phyloP scores from a whole-genome alignment of 2,329 filamentous ascomycete genomes.

The Pezicula rhizophila region DNA sequence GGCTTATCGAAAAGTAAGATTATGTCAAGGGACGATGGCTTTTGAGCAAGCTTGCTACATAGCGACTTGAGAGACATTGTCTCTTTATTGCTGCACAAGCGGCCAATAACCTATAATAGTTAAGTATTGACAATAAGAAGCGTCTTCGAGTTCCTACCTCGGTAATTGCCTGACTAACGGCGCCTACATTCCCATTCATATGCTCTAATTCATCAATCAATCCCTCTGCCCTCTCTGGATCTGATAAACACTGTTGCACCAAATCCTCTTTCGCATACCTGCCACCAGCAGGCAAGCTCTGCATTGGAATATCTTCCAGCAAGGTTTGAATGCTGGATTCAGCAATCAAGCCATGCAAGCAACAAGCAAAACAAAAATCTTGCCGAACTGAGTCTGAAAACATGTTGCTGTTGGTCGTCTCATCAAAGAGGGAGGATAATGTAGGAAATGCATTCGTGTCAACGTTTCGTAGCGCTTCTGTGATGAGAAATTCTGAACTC shows the following conservation, averaged over 20 bases:
- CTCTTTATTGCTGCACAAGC: slow-evolving; percentile 66
- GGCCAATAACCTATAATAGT: slow-evolving; percentile 51
- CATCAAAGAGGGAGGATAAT: slow-evolving; percentile 57
- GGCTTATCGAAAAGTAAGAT: slow-evolving; percentile 70
- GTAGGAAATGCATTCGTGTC: slow-evolving; percentile 59
- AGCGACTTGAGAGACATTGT: slow-evolving; percentile 74
- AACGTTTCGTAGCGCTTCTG: slow-evolving; percentile 56
- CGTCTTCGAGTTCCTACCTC: slow-evolving; percentile 44
- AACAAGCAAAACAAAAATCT: slow-evolving; percentile 86
- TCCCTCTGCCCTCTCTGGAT: slow-evolving; percentile 68
- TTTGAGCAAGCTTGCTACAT: slow-evolving; percentile 67
- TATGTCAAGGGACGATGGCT: slow-evolving; percentile 66
- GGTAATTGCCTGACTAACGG: slow-evolving; percentile 71
- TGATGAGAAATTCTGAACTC: slow-evolving; percentile 58
- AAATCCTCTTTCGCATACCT: slow-evolving; percentile 74
- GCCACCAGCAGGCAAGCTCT: slow-evolving; percentile 66
- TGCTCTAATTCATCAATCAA: slow-evolving; percentile 78
- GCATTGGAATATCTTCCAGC: slow-evolving; percentile 77
- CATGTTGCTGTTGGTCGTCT: slow-evolving; percentile 45
- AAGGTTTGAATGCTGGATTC: slow-evolving; percentile 73
- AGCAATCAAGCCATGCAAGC: slow-evolving; percentile 77
- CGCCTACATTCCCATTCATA: slow-evolving; percentile 87
- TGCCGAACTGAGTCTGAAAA: slow-evolving; percentile 63
- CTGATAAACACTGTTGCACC: slow-evolving; percentile 69
- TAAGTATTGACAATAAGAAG: slow-evolving; percentile 5